Percentiles rank a stretch among this genome's conserved stretches.
These are phyloP conservation scores for Claviceps sp. DNA, from an alignment of 2,329 filamentous ascomycete genomes.

Conservation along the genomic window DNA sequence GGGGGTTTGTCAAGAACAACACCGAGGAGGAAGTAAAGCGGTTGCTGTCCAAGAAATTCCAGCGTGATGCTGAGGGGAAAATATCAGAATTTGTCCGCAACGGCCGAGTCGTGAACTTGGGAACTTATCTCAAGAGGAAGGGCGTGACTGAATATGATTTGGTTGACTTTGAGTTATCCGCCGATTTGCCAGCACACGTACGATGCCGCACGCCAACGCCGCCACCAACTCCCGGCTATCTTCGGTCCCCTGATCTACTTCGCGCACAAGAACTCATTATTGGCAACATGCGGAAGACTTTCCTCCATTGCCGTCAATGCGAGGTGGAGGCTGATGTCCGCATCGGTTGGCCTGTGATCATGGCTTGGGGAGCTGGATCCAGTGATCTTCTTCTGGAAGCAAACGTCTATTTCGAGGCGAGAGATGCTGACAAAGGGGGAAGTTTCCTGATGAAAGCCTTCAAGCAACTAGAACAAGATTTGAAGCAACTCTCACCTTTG, in stretches of 20 bases:
- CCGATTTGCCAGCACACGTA: slow-evolving; percentile 28
- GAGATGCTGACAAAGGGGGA: slow-evolving; percentile 26
- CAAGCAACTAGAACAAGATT: slow-evolving; percentile 27
- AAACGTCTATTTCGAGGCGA: slow-evolving; percentile 28
- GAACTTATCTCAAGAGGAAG: slow-evolving; percentile 38
- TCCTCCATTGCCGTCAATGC: slow-evolving; percentile 29
- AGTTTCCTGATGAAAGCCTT: slow-evolving; percentile 28
- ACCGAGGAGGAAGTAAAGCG: slow-evolving; percentile 39
- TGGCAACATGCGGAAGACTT: slow-evolving; percentile 30
- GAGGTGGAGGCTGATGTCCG: slow-evolving; percentile 24
- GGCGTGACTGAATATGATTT: slow-evolving; percentile 40
- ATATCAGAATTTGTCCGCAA: slow-evolving; percentile 39
- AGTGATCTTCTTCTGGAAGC: slow-evolving; percentile 31
- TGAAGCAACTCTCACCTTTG: slow-evolving; percentile 29
- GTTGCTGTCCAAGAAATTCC: slow-evolving; percentile 36
- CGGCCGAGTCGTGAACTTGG: slow-evolving; percentile 36
- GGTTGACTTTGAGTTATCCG: slow-evolving; percentile 29
- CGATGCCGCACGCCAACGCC: slow-evolving; percentile 32
- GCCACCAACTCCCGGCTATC: slow-evolving; percentile 26
- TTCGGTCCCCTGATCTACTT: slow-evolving; percentile 28
- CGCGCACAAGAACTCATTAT: slow-evolving; percentile 30
- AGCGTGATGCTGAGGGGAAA: slow-evolving; percentile 38
- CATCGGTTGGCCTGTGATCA: slow-evolving; percentile 26
- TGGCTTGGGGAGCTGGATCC: slow-evolving; percentile 30
- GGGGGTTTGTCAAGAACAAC: slow-evolving; percentile 42